A percentile compares a stretch with the other conserved stretches of the same genome.
phyloP scores from a whole-genome alignment of 805 yeast genomes.

The Aciculoconidium aculeatum region DNA sequence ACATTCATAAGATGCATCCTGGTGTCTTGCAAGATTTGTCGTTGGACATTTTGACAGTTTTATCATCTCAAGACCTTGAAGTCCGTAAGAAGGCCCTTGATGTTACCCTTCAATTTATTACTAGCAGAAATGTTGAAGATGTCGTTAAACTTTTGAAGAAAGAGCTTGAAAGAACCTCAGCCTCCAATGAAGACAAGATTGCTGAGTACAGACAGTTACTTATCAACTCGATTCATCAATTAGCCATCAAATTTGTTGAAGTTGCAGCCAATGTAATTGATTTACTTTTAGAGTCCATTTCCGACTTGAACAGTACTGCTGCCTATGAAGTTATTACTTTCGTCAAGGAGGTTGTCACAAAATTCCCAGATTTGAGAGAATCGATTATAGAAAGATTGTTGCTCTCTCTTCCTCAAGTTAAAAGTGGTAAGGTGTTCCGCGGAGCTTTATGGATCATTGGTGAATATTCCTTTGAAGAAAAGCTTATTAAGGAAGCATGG shows the following conservation, averaged over 20 bases:
- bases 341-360: conserved; percentile 90
- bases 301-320: conserved; percentile 76
- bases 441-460: conserved; percentile 96
- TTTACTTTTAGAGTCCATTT: conserved; percentile 75
- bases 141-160: conserved; percentile 88
- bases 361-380: conserved; percentile 73
- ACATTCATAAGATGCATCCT: conserved; percentile 65
- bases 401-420: conserved; percentile 55
- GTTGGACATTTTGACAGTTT: conserved; percentile 78
- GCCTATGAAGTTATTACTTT: conserved; percentile 89
- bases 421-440: conserved; percentile 86
- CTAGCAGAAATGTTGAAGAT: conserved; percentile 88
- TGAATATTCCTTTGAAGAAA: conserved; percentile 73
- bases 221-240: conserved; percentile 80
- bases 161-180: conserved; percentile 73
- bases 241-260: conserved; percentile 84
- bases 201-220: conserved; percentile 84
- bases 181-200: conserved; percentile 70
- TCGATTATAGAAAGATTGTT: conserved; percentile 61
- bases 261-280: conserved; percentile 91
- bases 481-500: conserved; percentile 80
- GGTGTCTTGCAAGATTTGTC: conserved; percentile 80
- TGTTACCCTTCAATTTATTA: conserved; percentile 72
- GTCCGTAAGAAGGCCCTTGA: conserved; percentile 85
- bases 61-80: conserved; percentile 84